A percentile compares a stretch with the other conserved stretches of the same genome.
These are phyloP conservation scores for Yamadazyma diddensiae DNA, from an alignment of 1,139 yeast genomes.

Conservation along the genomic window DNA sequence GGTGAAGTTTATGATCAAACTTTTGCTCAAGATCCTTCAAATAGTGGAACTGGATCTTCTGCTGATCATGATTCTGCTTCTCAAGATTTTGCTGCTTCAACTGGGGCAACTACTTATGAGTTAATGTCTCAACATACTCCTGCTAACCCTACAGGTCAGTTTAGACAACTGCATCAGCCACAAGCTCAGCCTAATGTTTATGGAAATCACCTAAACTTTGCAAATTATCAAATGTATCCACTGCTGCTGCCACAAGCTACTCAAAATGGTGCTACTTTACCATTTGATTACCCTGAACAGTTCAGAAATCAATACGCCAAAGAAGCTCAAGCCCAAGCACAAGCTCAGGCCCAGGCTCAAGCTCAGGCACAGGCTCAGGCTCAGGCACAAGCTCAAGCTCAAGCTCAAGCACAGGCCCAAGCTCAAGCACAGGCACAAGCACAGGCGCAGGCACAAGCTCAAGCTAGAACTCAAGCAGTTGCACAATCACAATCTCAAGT, in stretches of 20 bases:
- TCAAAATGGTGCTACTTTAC: conserved; percentile 6
- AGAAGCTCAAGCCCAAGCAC: conserved; percentile 17
- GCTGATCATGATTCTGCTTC: conserved; percentile 9
- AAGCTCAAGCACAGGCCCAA: conserved; percentile 9
- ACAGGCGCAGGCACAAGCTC: conserved; percentile 12
- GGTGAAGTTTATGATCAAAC: conserved; percentile 15
- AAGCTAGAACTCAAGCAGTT: conserved; percentile 6
- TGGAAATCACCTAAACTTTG: conserved; percentile 9
- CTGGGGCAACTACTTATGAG: conserved; percentile 18
- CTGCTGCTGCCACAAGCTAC: conserved; percentile 6
- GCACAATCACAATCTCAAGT: conserved; percentile 8
- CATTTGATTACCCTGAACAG: conserved; percentile 27
- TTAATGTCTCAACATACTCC: conserved; percentile 22
- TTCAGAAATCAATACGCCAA: conserved; percentile 27
- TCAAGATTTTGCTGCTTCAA: conserved; percentile 9
- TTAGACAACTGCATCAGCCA: conserved; percentile 5
- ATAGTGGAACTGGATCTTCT: conserved; percentile 3
- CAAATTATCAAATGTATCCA: conserved; percentile 10
- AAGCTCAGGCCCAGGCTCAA: conserved; percentile 14
- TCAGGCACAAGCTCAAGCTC: conserved; percentile 11
- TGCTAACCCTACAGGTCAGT: conserved; percentile 4
- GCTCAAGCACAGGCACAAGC: conserved; percentile 6
- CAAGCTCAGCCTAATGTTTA: conserved; percentile 8
- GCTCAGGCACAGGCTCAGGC: conserved; percentile 17
- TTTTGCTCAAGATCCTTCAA: conserved; percentile 12